These are phyloP conservation scores for Poa pratensis DNA, from an alignment of 176 grass and related monocot genomes.

Conservation along the genomic window DNA sequence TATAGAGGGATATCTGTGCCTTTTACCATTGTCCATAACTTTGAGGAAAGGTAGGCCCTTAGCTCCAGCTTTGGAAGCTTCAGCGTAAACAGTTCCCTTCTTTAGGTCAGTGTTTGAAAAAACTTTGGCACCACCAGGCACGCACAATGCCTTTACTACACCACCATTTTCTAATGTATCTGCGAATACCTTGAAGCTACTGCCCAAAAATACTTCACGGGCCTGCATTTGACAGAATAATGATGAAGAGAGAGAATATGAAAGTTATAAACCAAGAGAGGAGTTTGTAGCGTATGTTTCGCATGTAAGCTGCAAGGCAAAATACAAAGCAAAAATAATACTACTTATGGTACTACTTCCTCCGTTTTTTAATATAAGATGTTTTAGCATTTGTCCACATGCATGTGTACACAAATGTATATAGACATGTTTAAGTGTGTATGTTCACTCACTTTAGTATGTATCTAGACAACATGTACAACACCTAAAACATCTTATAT, in stretches of 20 bases:
- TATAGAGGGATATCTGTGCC: not conserved
- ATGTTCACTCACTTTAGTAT: too few species aligned
- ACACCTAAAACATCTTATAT: too few species aligned
- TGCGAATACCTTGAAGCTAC: conserved; percentile 91
- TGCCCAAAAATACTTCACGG: conserved; percentile 64
- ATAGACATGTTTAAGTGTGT: too few species aligned
- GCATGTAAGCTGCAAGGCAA: not conserved
- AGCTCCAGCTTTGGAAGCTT: conserved; percentile 93
- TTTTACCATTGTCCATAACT: conserved; percentile 83
- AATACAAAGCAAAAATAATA: not conserved
- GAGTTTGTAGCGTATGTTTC: not conserved
- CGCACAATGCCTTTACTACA: conserved; percentile 75
- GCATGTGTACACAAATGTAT: too few species aligned
- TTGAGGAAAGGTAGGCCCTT: conserved; percentile 98
- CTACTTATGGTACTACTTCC: not conserved
- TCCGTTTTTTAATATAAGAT: too few species aligned
- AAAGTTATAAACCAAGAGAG: conserved; percentile 3
- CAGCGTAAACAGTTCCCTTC: conserved; percentile 83
- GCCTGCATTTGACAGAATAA: conserved; percentile 66
- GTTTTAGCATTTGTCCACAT: too few species aligned
- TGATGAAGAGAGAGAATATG: conserved; percentile 21
- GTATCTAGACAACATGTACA: too few species aligned
- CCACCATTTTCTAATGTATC: conserved; percentile 83
- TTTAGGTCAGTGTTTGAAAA: conserved; percentile 98
- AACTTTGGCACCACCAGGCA: conserved; percentile 68